A percentile compares a stretch with the other conserved stretches of the same genome.
Conservation (phyloP, 2,329 filamentous ascomycete species). For the Alternaria dauci region DNA sequence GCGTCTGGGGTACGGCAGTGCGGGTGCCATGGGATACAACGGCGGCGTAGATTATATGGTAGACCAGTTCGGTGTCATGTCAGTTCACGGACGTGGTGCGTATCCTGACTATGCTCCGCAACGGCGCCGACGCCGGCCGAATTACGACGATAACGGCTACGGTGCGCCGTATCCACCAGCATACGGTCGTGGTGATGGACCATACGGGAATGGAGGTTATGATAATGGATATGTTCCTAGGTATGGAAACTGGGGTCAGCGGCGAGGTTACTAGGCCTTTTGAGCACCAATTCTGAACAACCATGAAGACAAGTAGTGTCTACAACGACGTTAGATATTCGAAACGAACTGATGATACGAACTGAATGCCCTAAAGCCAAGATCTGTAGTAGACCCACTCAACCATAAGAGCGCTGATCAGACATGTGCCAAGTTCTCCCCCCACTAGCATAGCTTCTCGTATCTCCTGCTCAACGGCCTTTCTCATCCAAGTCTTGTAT, state of each 20-base stretch:
- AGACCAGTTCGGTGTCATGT: neutral
- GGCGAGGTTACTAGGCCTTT: neutral
- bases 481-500: neutral
- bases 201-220: neutral
- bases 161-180: neutral
- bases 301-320: no score
- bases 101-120: neutral
- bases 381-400: neutral
- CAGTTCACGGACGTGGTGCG: neutral
- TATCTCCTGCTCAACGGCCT: neutral
- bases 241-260: neutral
- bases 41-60: neutral
- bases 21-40: neutral
- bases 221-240: neutral
- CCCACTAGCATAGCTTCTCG: neutral
- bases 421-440: neutral
- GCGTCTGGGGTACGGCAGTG: neutral
- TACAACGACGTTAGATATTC: no score
- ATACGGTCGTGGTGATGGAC: neutral
- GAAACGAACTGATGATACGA: neutral
- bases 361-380: neutral
- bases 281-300: neutral
- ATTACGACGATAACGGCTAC: neutral
- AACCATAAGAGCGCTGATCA: neutral
- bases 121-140: neutral